Evolutionary conservation across 352 stramenopile genomes (phyloP), one percentile per base, ranked within the genome.

Genomic region (Phytophthora sansomeana): DNA sequence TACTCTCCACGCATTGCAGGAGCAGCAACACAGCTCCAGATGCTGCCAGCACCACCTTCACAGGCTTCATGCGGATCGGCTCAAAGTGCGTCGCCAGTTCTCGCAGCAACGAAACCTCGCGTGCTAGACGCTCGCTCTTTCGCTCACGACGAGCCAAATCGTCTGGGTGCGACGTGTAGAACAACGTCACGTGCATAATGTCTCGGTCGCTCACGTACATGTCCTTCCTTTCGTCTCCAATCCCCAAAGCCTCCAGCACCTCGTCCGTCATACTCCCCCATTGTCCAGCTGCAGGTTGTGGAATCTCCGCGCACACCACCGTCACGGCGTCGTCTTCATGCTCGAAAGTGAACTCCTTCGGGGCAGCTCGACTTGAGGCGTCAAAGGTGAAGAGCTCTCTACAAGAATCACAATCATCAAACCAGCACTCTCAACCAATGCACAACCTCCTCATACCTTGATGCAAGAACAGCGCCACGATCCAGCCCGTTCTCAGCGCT

Each of bases 171-270:
- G 80, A 91, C 48, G 83, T 89, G 63, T 89, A 80, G 64, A 87
- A 91, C 6, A 91, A 63, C 44, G 82, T 91, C 57, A 89, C 72
- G 69, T 91, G 82, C 82, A 91, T 85, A 19, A 84, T 72, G 16
- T 75, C 72, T 19, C 64, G 63, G 30, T 86, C 76, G 63, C 85
- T 87, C 44, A 88, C 74, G 51, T 88, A 90, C 36, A 65, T 64
- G 28, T 67, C 62, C n/a, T 67, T 63, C 41, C 19, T 35, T 29
- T 29, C 5, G 13, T 14, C 16, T 35, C 33, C n/a, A 4, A 58
- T 58, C 38, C 58, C 47, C 14, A 88, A 35, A 17, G 72, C 41
- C 10, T 49, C 51, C 11, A 85, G 36, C n/a, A 85, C 35, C 9
- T 82, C 66, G 4, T 62, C 30, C 9, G 74, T 80, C 5, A 84